Percentiles rank a stretch among this genome's conserved stretches.
Evolutionary conservation across 2,329 filamentous ascomycete species (phyloP).

Genomic region (Stachybotrys echinatus): DNA sequence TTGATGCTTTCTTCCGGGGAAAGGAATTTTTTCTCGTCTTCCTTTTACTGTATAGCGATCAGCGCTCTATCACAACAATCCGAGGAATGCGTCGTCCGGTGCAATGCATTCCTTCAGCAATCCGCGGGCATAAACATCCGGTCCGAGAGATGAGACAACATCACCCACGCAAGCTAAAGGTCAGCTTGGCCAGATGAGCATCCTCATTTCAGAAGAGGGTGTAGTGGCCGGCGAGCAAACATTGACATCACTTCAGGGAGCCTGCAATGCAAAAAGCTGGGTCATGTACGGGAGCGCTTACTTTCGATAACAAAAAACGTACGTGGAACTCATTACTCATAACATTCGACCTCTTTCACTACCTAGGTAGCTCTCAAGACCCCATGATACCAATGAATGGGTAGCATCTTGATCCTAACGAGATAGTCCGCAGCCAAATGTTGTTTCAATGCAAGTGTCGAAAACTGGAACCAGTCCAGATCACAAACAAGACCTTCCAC

Average conservation of each 20-base stretch:
- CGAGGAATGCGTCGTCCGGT: slow-evolving; percentile 34
- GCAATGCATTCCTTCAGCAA: slow-evolving; percentile 27
- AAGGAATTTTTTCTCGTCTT: background rate
- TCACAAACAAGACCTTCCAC: slow-evolving; percentile 10
- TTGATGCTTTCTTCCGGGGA: slow-evolving; percentile 10
- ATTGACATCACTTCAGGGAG: too few species aligned
- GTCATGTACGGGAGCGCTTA: too few species aligned
- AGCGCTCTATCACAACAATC: slow-evolving; percentile 21
- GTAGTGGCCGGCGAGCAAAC: too few species aligned
- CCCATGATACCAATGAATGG: slow-evolving; percentile 27
- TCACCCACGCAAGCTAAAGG: too few species aligned
- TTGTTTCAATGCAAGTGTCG: slow-evolving; percentile 25
- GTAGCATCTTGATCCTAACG: slow-evolving; percentile 25
- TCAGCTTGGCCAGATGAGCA: too few species aligned
- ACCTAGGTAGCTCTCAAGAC: slow-evolving; percentile 20
- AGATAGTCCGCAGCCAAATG: slow-evolving; percentile 26
- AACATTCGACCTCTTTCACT: slow-evolving; percentile 21
- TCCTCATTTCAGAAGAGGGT: too few species aligned
- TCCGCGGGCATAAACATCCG: too few species aligned
- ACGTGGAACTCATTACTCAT: slow-evolving; percentile 15
- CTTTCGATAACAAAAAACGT: background rate
- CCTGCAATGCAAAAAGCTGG: too few species aligned
- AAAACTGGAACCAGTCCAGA: slow-evolving; percentile 32
- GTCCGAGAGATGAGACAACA: too few species aligned
- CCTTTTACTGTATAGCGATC: slow-evolving; percentile 16